phyloP scores from a whole-genome alignment of 1,284 basidiomycete species.

The Anthracocystis panici-leucophaei region DNA sequence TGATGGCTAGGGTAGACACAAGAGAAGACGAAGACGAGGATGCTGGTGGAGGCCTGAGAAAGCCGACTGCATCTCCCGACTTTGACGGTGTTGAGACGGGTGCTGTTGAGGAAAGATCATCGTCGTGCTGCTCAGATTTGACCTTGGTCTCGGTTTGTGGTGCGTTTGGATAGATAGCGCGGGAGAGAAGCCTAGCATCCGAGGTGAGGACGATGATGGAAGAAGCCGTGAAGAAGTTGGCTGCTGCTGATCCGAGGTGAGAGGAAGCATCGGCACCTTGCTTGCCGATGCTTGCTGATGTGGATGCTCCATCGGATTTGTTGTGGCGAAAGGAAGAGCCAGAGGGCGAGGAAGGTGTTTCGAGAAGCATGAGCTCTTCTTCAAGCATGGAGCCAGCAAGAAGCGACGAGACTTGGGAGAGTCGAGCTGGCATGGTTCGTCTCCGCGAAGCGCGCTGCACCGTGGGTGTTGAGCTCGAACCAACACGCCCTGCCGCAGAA shows the following conservation, averaged over 20 bases:
- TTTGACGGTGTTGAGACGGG: slow-evolving; percentile 5
- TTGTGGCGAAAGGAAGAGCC: slow-evolving; percentile 10
- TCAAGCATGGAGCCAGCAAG: slow-evolving; percentile 55
- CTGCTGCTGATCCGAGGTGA: background rate
- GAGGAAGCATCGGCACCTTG: slow-evolving; percentile 5
- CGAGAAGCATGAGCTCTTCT: slow-evolving; percentile 51
- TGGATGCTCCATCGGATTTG: slow-evolving; percentile 3
- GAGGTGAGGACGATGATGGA: slow-evolving; percentile 39
- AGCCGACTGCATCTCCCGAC: background rate
- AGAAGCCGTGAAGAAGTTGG: slow-evolving; percentile 12
- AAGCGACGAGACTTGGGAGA: slow-evolving; percentile 52
- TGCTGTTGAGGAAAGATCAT: background rate
- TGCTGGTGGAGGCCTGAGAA: slow-evolving; percentile 3
- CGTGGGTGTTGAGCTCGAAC: slow-evolving; percentile 11
- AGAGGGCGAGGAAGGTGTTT: slow-evolving; percentile 23
- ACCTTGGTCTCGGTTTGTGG: background rate
- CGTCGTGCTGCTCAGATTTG: slow-evolving; percentile 20
- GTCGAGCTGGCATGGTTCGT: slow-evolving; percentile 50
- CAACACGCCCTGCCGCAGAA: background rate
- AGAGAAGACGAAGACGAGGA: slow-evolving; percentile 10
- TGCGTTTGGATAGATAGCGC: slow-evolving; percentile 21
- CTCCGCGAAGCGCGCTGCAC: slow-evolving; percentile 33
- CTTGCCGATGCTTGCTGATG: background rate
- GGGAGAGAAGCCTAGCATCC: slow-evolving; percentile 7
- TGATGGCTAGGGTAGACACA: slow-evolving; percentile 41